phyloP scores from a whole-genome alignment of 2,329 filamentous ascomycete genomes.

The Xylaria sp. region DNA sequence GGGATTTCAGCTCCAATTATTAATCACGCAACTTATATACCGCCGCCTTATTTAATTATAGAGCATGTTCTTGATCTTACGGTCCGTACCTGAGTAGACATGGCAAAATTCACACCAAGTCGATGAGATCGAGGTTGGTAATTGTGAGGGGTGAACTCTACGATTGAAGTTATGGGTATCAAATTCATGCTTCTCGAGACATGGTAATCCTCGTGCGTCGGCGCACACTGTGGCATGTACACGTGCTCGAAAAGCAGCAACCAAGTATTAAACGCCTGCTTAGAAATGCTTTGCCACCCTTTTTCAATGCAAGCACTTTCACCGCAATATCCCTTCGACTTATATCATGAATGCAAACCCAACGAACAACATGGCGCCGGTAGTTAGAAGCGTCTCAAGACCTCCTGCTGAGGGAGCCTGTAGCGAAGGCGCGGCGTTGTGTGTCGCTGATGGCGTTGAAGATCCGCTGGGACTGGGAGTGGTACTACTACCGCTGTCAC shows the following conservation, averaged over 20 bases:
- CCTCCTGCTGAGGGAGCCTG: conserved; percentile 32
- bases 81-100: neutral
- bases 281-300: conserved; percentile 2
- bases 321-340: neutral
- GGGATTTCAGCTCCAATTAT: no score
- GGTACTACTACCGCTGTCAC: neutral
- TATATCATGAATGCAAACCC: conserved; percentile 40
- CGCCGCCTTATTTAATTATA: no score
- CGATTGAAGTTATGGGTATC: conserved; percentile 23
- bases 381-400: conserved; percentile 34
- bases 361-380: conserved; percentile 36
- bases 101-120: neutral
- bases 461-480: conserved; percentile 5
- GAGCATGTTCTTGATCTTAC: no score
- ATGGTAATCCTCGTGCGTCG: neutral
- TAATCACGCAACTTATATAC: no score
- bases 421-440: conserved; percentile 38
- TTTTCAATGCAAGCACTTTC: neutral
- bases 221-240: neutral
- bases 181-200: conserved; percentile 17
- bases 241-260: neutral
- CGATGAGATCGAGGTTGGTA: neutral
- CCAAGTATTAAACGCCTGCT: conserved; percentile 14
- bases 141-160: neutral
- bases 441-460: conserved; percentile 30